Evolutionary conservation across 768 basidiomycete genomes (phyloP).

Genomic region (Xerocomellus dryophilus): DNA sequence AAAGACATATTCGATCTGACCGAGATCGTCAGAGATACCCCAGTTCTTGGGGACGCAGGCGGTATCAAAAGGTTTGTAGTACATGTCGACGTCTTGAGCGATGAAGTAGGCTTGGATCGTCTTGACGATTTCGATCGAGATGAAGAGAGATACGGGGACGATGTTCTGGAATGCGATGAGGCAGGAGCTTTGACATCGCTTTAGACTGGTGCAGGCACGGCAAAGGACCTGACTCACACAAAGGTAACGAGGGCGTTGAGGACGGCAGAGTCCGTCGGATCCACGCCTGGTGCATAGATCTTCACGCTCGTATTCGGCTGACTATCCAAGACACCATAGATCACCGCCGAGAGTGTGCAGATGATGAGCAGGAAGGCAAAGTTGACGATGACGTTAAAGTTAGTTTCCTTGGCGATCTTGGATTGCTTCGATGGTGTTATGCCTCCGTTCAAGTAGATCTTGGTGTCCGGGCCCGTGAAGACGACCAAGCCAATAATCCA

Average conservation of each 20-base stretch:
- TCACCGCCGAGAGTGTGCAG: slow-evolving; percentile 72
- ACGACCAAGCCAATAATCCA: slow-evolving; percentile 95
- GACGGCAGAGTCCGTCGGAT: slow-evolving; percentile 56
- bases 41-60: slow-evolving; percentile 94
- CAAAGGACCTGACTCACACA: slow-evolving; percentile 55
- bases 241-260: slow-evolving; percentile 87
- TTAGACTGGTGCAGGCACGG: slow-evolving; percentile 1
- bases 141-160: slow-evolving; percentile 92
- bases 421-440: slow-evolving; percentile 94
- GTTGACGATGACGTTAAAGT: slow-evolving; percentile 96
- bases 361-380: slow-evolving; percentile 75
- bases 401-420: slow-evolving; percentile 98
- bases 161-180: slow-evolving; percentile 98
- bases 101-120: slow-evolving; percentile 97
- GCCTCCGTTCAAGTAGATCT: slow-evolving; percentile 90
- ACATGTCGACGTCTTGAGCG: slow-evolving; percentile 95
- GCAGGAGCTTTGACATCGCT: slow-evolving; percentile 58
- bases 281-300: slow-evolving; percentile 66
- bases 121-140: slow-evolving; percentile 97
- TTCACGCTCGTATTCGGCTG: slow-evolving; percentile 60
- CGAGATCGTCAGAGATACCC: slow-evolving; percentile 98
- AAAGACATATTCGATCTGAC: slow-evolving; percentile 95
- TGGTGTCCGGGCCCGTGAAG: slow-evolving; percentile 90
- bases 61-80: slow-evolving; percentile 82
- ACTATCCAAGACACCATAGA: slow-evolving; percentile 70